Evolutionary conservation across 345 rosid genomes (phyloP).

Genomic region (Aquilaria sinensis): DNA sequence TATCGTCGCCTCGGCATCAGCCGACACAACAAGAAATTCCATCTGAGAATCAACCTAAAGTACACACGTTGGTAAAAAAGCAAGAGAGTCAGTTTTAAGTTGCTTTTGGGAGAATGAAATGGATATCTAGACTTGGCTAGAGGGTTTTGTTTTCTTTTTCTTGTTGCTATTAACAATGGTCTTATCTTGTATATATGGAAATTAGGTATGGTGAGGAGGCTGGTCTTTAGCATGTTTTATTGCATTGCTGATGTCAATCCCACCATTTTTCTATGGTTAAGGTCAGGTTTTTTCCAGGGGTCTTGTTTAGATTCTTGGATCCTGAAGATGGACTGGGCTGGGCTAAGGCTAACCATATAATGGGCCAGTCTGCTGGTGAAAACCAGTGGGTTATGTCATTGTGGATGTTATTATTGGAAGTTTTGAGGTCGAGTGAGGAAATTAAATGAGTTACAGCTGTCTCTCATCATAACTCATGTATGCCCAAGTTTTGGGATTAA

Average conservation of each 20-base stretch:
- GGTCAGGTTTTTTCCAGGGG: conserved; percentile 4
- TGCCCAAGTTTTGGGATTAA: too few species aligned
- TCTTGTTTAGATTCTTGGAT: conserved; percentile 8
- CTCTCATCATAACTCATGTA: too few species aligned
- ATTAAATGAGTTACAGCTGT: too few species aligned
- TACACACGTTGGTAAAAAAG: not conserved
- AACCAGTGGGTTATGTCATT: conserved; percentile 14
- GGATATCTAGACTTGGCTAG: conserved; percentile 4
- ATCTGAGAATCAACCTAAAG: conserved; percentile 11
- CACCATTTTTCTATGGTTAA: conserved; percentile 5
- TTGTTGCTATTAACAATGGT: conserved; percentile 7
- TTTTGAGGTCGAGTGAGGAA: not conserved
- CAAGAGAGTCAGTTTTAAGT: too few species aligned
- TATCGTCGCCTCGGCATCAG: conserved; percentile 22
- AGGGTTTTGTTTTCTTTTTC: conserved; percentile 11
- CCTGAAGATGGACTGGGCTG: conserved; percentile 14
- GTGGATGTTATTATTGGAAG: not conserved
- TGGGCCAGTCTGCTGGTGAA: conserved; percentile 17
- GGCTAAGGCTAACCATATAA: conserved; percentile 6
- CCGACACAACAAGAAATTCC: conserved; percentile 5
- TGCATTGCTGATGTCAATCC: conserved; percentile 3
- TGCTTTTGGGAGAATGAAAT: not conserved
- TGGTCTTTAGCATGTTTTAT: conserved; percentile 11
- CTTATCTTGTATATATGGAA: conserved; percentile 14
- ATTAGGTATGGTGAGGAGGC: conserved; percentile 14